Conservation (phyloP, 306 rosid species). For the Biancaea sappan region DNA sequence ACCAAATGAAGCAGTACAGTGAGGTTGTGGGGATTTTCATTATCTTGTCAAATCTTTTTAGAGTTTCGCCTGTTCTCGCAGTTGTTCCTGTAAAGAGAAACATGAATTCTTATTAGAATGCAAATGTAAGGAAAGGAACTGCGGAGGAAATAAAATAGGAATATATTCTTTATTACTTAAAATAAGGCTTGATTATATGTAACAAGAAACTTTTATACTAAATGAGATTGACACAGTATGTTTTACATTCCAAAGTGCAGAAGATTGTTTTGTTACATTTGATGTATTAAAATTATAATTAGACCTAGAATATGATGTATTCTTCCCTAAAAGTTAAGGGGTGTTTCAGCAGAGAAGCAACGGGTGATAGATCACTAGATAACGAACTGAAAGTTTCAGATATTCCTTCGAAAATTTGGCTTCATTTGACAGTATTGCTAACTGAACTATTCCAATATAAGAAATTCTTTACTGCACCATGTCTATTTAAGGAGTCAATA, state of each 20-base stretch:
- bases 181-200: background rate
- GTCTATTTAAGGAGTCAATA: no score
- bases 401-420: no score
- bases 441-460: no score
- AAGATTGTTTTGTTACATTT: background rate
- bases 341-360: background rate
- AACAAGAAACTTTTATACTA: no score
- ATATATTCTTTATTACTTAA: background rate
- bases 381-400: no score
- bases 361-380: background rate
- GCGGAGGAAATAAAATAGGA: background rate
- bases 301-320: no score
- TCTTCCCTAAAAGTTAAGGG: background rate
- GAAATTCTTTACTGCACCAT: no score
- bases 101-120: background rate
- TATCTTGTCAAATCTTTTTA: constrained; percentile 23
- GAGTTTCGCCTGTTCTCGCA: constrained; percentile 64
- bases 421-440: no score
- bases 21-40: background rate
- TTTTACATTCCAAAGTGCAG: no score
- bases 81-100: constrained; percentile 60
- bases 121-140: background rate
- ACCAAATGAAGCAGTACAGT: background rate
- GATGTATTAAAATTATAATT: background rate
- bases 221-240: no score